Base-by-base conservation (phyloP, 2,329 filamentous ascomycete species). In the Scorias spongiosa region DNA sequence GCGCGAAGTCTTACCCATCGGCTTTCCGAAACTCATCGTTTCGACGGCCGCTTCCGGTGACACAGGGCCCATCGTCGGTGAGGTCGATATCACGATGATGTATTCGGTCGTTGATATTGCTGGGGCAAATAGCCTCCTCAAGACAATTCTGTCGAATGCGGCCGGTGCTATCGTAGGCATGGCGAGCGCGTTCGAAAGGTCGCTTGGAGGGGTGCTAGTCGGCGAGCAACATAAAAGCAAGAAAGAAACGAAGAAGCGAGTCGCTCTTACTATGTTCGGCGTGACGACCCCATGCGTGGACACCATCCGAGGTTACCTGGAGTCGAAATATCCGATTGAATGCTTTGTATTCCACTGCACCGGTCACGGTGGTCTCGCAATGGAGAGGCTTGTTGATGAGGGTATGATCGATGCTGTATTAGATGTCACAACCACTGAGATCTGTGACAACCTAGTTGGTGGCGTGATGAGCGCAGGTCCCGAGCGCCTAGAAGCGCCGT, bases 241-340 rank as follows among this genome's bases (percentile, higher is more conserved):
- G 9, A 39, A 39, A 20, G 15, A 47, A 29, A 30, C 50, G 43
- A 69, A 67, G 51, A 71, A 68, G 44, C 63, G 70, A 0, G 65
- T 84, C 6, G 80, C 71, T 0, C 71, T 84, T 18, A 82, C 80
- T 2, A 84, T 84, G 80, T 84, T 84, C 54, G 80, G 81, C 2
- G 79, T 84, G 6, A 85, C 81, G 0, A 84, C 80, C 0, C 78
- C 79, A 0, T 74, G 72, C 10, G 79, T 78, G 0, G 72, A 78
- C 40, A 60, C 57, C 1, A 71, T 80, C 1, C 68, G 76, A 0
- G 51, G 58, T 1, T 59, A 71, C 39, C 64, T 83, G 0, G 66
- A 74, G 42, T 47, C 57, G 1, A 58, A 61, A 2, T 60, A 67
- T 43, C 55, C 56, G 2, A 67, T 74, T 41, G 79, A 83, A 50